Conservation (phyloP, 169 alveolate species). For the Plasmodium fragile region DNA sequence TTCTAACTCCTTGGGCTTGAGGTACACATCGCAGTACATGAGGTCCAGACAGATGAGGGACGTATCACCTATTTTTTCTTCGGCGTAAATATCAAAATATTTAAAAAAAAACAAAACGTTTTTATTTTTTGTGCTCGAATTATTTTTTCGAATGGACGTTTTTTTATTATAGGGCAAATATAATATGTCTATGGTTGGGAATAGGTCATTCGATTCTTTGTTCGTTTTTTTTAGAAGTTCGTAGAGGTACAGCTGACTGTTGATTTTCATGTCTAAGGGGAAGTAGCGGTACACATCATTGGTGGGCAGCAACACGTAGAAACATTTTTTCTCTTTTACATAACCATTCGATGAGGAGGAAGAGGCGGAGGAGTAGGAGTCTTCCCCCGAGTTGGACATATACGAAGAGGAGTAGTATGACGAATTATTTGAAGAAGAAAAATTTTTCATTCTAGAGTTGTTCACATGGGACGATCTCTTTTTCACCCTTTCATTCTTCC, state of each 20-base stretch:
- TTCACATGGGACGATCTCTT: background rate
- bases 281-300: constrained; percentile 54
- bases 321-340: constrained; percentile 45
- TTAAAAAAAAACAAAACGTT: constrained; percentile 38
- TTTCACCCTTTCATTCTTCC: background rate
- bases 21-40: constrained; percentile 27
- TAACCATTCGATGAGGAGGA: constrained; percentile 41
- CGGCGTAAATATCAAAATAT: constrained; percentile 69
- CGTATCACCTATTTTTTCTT: constrained; percentile 42
- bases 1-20: constrained; percentile 69
- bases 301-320: constrained; percentile 20
- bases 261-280: constrained; percentile 42
- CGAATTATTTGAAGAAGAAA: background rate
- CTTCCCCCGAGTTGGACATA: background rate
- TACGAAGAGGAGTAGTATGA: constrained; percentile 1
- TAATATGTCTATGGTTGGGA: constrained; percentile 67
- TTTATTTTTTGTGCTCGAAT: constrained; percentile 8
- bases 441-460: background rate
- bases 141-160: constrained; percentile 5
- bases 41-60: constrained; percentile 52
- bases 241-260: constrained; percentile 31
- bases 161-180: constrained; percentile 55
- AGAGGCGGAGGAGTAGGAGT: constrained; percentile 25
- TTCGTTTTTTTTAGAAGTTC: constrained; percentile 60
- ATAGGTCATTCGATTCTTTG: constrained; percentile 54